phyloP scores from a whole-genome alignment of 2,329 filamentous ascomycete species.

The Westerdykella ornata region DNA sequence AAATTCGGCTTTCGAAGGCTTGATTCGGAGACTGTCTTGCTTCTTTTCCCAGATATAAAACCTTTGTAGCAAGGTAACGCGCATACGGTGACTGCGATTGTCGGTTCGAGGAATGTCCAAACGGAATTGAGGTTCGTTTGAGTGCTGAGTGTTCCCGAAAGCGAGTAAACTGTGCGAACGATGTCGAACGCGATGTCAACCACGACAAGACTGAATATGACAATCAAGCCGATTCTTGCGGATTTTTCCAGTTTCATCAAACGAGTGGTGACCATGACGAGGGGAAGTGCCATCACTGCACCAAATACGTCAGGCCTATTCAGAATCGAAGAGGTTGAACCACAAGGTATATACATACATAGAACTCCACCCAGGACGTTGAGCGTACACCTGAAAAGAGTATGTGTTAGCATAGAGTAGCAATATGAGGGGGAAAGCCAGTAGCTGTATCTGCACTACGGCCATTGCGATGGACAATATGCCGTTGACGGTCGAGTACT shows the following conservation, averaged over 20 bases:
- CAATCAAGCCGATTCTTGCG: constrained; percentile 1
- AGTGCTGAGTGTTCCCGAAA: not conserved
- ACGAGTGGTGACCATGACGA: constrained; percentile 3
- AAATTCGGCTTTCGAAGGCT: not conserved
- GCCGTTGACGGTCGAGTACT: not conserved
- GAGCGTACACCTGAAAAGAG: constrained; percentile 1
- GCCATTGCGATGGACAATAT: no score
- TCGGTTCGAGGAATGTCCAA: constrained; percentile 7
- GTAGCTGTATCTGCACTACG: no score
- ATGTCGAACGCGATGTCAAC: constrained; percentile 4
- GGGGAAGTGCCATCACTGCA: constrained; percentile 1
- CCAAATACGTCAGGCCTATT: not conserved
- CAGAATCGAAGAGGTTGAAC: not conserved
- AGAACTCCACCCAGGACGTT: constrained; percentile 4
- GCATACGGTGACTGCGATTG: constrained; percentile 9
- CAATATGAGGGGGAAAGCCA: no score
- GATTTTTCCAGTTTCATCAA: constrained; percentile 4
- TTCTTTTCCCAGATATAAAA: not conserved
- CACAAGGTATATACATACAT: not conserved
- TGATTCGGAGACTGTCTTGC: not conserved
- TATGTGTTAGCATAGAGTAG: not conserved
- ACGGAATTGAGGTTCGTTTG: not conserved
- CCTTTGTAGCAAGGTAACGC: constrained; percentile 8
- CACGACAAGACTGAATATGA: constrained; percentile 7
- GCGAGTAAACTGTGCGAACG: constrained; percentile 5